Evolutionary conservation across 192 early-diverging fungal species (phyloP).

Genomic region (Umbelopsis sp.): DNA sequence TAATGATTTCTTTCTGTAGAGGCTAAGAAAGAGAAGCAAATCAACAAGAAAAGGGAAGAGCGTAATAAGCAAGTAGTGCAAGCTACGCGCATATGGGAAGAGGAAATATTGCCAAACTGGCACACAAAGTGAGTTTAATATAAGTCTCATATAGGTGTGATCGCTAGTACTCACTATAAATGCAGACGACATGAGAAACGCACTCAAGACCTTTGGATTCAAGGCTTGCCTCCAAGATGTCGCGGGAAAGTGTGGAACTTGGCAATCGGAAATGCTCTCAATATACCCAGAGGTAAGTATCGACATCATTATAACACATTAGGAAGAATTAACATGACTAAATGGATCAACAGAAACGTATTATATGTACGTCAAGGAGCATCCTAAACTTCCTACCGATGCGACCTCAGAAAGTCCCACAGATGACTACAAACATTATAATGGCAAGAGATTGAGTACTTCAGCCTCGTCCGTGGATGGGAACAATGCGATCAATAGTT

Average conservation of each 20-base stretch:
- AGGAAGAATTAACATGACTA: background rate
- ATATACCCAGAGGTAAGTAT: constrained; percentile 34
- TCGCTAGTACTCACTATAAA: background rate
- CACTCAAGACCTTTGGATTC: constrained; percentile 40
- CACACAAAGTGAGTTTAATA: constrained; percentile 30
- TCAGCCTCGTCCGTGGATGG: background rate
- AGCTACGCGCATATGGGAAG: constrained; percentile 39
- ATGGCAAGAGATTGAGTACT: constrained; percentile 2
- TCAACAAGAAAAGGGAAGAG: constrained; percentile 37
- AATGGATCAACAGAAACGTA: background rate
- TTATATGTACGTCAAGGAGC: constrained; percentile 20
- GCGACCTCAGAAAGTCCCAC: background rate
- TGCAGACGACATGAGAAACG: constrained; percentile 33
- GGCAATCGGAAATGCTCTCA: constrained; percentile 39
- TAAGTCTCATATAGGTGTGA: background rate
- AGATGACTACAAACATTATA: background rate
- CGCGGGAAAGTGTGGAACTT: constrained; percentile 42
- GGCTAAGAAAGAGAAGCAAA: constrained; percentile 38
- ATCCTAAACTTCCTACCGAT: background rate
- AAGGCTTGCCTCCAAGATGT: constrained; percentile 47
- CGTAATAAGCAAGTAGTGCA: constrained; percentile 37
- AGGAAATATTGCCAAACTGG: constrained; percentile 45
- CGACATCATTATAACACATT: no score
- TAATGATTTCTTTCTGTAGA: constrained; percentile 22
- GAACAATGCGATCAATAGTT: background rate